A percentile compares a stretch with the other conserved stretches of the same genome.
Evolutionary conservation across 768 basidiomycete genomes (phyloP).

Genomic region (Leccinellum rugosiceps): DNA sequence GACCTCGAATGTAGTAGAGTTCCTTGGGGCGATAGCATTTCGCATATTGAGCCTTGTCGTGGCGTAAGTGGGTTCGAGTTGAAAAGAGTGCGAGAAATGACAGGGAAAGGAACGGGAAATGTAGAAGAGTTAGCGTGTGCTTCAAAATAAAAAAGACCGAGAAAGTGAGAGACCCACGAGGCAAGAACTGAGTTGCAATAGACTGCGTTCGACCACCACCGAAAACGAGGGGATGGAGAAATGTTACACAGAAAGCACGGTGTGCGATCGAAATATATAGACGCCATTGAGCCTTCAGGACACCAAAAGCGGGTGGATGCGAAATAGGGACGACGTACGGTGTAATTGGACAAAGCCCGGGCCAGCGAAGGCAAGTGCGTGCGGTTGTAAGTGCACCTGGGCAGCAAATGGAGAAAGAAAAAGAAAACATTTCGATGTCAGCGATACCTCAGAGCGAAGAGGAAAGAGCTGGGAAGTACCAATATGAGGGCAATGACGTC

Average conservation of each 20-base stretch:
- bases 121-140: not conserved
- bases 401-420: too few relatives aligned
- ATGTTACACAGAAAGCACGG: too few relatives aligned
- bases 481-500: too few relatives aligned
- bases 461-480: too few relatives aligned
- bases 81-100: not conserved
- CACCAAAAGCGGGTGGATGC: not conserved
- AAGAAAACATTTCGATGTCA: not conserved
- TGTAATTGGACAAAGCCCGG: slow-evolving; percentile 23
- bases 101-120: not conserved
- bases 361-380: slow-evolving; percentile 15
- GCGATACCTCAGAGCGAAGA: not conserved
- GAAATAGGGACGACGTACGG: slow-evolving; percentile 12
- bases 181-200: too few relatives aligned
- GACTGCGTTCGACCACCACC: too few relatives aligned
- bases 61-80: not conserved
- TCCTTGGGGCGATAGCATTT: slow-evolving; percentile 8
- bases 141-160: not conserved
- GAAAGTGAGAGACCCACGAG: too few relatives aligned
- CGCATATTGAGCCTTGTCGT: slow-evolving; percentile 24
- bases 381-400: too few relatives aligned
- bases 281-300: too few relatives aligned
- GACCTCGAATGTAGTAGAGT: not conserved
- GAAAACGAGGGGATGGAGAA: too few relatives aligned
- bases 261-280: too few relatives aligned